Evolutionary conservation across 495 filamentous ascomycete species (phyloP), one percentile per base, ranked within the genome.

Genomic region (Evansstolkia leycettana): DNA sequence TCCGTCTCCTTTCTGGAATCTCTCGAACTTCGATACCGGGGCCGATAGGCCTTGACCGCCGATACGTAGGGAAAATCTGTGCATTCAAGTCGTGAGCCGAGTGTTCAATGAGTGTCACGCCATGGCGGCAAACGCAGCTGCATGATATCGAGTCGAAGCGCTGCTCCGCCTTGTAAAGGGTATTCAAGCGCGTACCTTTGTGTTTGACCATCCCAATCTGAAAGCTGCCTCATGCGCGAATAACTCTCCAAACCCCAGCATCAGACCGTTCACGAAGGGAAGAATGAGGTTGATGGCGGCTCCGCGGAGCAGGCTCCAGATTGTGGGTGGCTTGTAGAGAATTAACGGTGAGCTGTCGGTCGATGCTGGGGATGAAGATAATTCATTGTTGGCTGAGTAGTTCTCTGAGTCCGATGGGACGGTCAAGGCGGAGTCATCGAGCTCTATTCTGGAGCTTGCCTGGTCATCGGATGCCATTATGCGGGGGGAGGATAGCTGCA

Each of bases 181-280:
- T 9, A 23, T 5, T 5, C 20, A 23, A 23, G 20, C 20, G 52
- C 72, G 33, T 72, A 95, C 90, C 75, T 87, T 88, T 43, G 90
- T 95, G 33, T 78, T 77, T 27, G 81, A 76, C 90, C 90, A 98
- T 30, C 90, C 90, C 37, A 94, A 65, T 44, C 86, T 69, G 51
- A 88, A 98, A 9, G 90, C 90, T 8, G 82, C 75, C 62, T 99
- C 90, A 53, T 99, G 88, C 36, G 90, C 90, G 53, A 96, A 80
- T 25, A 99, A 64, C 60, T 99, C 90, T 15, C 90, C 90, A 50
- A 99, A 94, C 4, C 90, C 90, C 36, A 99, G 62, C 90, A 99
- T 99, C 60, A 99, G 69, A 14, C 90, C 90, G 58, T 99, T 99
- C 47, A 99, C 75, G 42, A 99, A 99, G 0, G 90, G 90, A 2